Evolutionary conservation across 495 filamentous ascomycete genomes (phyloP).

Genomic region (Podospora australis): DNA sequence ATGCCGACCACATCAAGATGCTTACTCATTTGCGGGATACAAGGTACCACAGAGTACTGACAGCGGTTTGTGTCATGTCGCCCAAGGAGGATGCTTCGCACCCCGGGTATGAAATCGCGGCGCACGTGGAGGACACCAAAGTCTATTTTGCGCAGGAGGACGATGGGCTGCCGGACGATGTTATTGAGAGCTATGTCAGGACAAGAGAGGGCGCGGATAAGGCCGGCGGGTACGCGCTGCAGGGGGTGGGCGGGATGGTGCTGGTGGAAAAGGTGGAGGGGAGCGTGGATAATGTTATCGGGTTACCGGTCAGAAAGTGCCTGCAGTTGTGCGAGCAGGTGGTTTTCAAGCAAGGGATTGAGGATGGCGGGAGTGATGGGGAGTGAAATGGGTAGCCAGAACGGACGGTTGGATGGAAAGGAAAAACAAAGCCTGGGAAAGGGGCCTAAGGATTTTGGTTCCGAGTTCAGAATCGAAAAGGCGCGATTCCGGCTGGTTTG

Average conservation of each 20-base stretch:
- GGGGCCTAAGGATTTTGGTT: too few relatives aligned
- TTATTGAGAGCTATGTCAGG: slow-evolving; percentile 73
- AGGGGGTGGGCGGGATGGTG: slow-evolving; percentile 73
- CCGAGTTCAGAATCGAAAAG: too few relatives aligned
- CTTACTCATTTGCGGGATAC: slow-evolving; percentile 70
- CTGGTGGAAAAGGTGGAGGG: slow-evolving; percentile 86
- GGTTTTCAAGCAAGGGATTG: slow-evolving; percentile 46
- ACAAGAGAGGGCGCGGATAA: slow-evolving; percentile 94
- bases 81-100: slow-evolving; percentile 66
- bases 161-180: slow-evolving; percentile 63
- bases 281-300: slow-evolving; percentile 89
- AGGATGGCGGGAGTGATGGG: slow-evolving; percentile 30
- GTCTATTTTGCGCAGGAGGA: slow-evolving; percentile 69
- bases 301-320: slow-evolving; percentile 77
- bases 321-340: slow-evolving; percentile 82
- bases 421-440: too few relatives aligned
- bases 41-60: slow-evolving; percentile 67
- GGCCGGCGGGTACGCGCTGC: slow-evolving; percentile 91
- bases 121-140: slow-evolving; percentile 76
- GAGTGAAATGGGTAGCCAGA: too few relatives aligned
- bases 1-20: slow-evolving; percentile 79
- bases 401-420: too few relatives aligned
- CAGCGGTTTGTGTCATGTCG: slow-evolving; percentile 72
- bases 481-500: too few relatives aligned
- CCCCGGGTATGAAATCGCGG: slow-evolving; percentile 81